Evolutionary conservation across 2,329 filamentous ascomycete species (phyloP).

Genomic region (Colletotrichum eremochloae): DNA sequence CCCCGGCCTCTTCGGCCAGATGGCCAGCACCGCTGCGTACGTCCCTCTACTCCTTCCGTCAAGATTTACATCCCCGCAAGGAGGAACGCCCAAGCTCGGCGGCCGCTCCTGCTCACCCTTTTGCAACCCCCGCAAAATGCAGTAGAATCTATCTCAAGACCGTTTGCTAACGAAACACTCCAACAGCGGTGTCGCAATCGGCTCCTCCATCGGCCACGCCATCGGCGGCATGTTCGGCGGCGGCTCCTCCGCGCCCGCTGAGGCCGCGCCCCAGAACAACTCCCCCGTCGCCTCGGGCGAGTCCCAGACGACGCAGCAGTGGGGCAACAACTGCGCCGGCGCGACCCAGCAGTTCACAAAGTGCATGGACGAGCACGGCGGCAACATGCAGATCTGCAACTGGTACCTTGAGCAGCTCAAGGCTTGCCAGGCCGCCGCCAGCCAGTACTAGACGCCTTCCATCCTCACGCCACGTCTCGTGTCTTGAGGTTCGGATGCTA

Average conservation of each 20-base stretch:
- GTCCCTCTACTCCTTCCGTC: slow-evolving; percentile 54
- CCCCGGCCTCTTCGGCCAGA: slow-evolving; percentile 92
- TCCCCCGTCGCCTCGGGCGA: slow-evolving; percentile 60
- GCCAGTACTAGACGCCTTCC: slow-evolving; percentile 69
- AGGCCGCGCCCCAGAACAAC: slow-evolving; percentile 58
- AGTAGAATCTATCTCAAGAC: not conserved
- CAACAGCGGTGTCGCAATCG: slow-evolving; percentile 91
- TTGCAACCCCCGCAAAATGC: slow-evolving; percentile 12
- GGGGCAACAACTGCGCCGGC: slow-evolving; percentile 76
- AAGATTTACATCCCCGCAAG: not conserved
- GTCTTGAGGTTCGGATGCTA: not conserved
- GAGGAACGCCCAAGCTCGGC: not conserved
- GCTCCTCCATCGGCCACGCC: slow-evolving; percentile 94
- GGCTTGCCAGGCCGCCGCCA: slow-evolving; percentile 84
- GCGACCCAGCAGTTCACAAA: slow-evolving; percentile 89
- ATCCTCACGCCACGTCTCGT: not conserved
- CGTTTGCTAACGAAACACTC: slow-evolving; percentile 12
- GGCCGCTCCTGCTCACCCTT: not conserved
- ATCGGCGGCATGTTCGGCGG: slow-evolving; percentile 92
- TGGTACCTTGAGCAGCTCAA: slow-evolving; percentile 99
- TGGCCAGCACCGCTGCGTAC: slow-evolving; percentile 98
- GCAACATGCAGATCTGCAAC: slow-evolving; percentile 94
- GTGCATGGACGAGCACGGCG: slow-evolving; percentile 96
- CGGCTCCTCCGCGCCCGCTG: slow-evolving; percentile 65
- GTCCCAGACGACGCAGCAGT: slow-evolving; percentile 60